Conservation (phyloP, 1,139 yeast species). For the Taiozyma sp. region DNA sequence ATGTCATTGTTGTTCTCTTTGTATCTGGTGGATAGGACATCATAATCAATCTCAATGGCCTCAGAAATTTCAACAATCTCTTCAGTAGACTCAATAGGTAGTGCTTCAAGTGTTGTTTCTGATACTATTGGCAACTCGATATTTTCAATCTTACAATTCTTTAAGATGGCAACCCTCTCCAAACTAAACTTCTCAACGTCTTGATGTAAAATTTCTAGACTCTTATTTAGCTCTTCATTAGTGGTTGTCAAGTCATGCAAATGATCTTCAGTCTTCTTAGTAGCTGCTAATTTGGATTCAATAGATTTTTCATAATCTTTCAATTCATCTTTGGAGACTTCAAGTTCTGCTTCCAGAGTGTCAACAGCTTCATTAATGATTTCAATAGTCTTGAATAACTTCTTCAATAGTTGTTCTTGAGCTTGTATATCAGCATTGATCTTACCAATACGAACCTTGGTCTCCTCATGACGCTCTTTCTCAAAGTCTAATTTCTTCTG, state of each 20-base stretch:
- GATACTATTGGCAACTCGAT: conserved; percentile 54
- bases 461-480: conserved; percentile 41
- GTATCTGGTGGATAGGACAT: conserved; percentile 41
- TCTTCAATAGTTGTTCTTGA: conserved; percentile 32
- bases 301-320: conserved; percentile 25
- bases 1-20: conserved; percentile 30
- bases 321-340: conserved; percentile 38
- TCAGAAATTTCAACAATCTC: conserved; percentile 38
- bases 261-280: conserved; percentile 24
- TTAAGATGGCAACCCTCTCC: conserved; percentile 57
- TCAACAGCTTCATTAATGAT: conserved; percentile 37
- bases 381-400: conserved; percentile 31
- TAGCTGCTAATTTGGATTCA: conserved; percentile 18
- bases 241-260: conserved; percentile 11
- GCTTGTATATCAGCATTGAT: conserved; percentile 32
- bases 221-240: conserved; percentile 24
- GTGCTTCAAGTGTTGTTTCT: conserved; percentile 52
- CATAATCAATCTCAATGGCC: conserved; percentile 54
- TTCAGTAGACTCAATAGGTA: conserved; percentile 40
- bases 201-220: conserved; percentile 24
- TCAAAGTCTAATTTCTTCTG: conserved; percentile 65
- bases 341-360: conserved; percentile 45
- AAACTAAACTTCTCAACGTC: conserved; percentile 49
- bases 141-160: conserved; percentile 74
- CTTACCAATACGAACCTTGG: conserved; percentile 38